Evolutionary conservation across 164 flowering plant species (phyloP).

Genomic region (Chloranthus sessilifolius): DNA sequence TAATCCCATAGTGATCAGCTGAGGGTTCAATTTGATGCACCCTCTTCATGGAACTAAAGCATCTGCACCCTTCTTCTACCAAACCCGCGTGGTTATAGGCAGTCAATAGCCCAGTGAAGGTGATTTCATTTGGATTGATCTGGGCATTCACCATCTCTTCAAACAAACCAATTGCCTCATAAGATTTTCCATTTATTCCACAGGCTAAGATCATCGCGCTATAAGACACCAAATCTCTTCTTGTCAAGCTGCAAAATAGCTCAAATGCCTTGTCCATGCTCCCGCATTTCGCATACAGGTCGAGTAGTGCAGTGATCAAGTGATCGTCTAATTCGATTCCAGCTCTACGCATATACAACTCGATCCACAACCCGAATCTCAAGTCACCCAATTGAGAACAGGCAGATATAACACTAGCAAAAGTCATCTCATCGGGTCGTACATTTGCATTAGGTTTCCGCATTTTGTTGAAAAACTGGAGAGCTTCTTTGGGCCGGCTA

Average conservation of each 20-base stretch:
- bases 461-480: slow-evolving; percentile 32
- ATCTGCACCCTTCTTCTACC: slow-evolving; percentile 37
- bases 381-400: slow-evolving; percentile 40
- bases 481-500: slow-evolving; percentile 33
- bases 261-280: slow-evolving; percentile 30
- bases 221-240: slow-evolving; percentile 36
- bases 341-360: slow-evolving; percentile 21
- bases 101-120: slow-evolving; percentile 36
- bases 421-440: slow-evolving; percentile 33
- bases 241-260: slow-evolving; percentile 25
- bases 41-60: slow-evolving; percentile 27
- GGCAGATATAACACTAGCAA: slow-evolving; percentile 33
- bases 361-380: slow-evolving; percentile 24
- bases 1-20: slow-evolving; percentile 38
- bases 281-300: slow-evolving; percentile 49
- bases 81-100: slow-evolving; percentile 46
- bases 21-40: slow-evolving; percentile 29
- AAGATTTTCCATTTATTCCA: slow-evolving; percentile 37
- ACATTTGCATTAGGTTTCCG: slow-evolving; percentile 11
- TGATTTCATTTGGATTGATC: slow-evolving; percentile 31
- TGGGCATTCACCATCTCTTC: slow-evolving; percentile 30
- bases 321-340: slow-evolving; percentile 41
- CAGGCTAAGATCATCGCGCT: slow-evolving; percentile 45
- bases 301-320: slow-evolving; percentile 34
- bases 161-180: slow-evolving; percentile 33